Evolutionary conservation across 345 rosid genomes (phyloP).

Genomic region (Citrus reticulata): DNA sequence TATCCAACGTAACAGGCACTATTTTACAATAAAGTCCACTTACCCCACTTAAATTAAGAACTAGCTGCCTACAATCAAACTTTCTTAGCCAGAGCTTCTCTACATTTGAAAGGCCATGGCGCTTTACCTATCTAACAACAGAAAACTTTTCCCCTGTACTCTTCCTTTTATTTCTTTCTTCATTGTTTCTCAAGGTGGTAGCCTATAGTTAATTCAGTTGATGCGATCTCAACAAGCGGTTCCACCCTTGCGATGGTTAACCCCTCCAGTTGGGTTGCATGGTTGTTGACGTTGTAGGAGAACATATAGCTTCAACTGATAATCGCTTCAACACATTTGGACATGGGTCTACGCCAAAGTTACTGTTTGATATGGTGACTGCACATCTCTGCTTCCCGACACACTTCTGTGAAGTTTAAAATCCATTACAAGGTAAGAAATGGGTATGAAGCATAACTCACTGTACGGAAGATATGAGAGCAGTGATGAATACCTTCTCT

Average conservation of each 20-base stretch:
- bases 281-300: slow-evolving; percentile 39
- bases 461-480: neutral
- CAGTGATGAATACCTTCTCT: slow-evolving; percentile 55
- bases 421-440: slow-evolving; percentile 14
- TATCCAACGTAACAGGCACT: slow-evolving; percentile 18
- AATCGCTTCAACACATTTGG: slow-evolving; percentile 75
- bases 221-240: slow-evolving; percentile 17
- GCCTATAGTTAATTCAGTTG: slow-evolving; percentile 38
- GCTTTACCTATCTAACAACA: slow-evolving; percentile 3
- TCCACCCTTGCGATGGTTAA: slow-evolving; percentile 14
- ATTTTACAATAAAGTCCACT: slow-evolving; percentile 10
- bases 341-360: slow-evolving; percentile 86
- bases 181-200: slow-evolving; percentile 22
- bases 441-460: neutral
- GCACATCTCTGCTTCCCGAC: slow-evolving; percentile 76
- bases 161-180: slow-evolving; percentile 18
- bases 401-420: slow-evolving; percentile 57
- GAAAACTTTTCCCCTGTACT: slow-evolving; percentile 7
- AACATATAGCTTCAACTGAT: slow-evolving; percentile 78
- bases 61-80: slow-evolving; percentile 20
- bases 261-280: slow-evolving; percentile 37
- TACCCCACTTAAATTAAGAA: slow-evolving; percentile 25
- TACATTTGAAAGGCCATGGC: slow-evolving; percentile 17
- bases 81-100: slow-evolving; percentile 26
- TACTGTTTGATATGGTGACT: slow-evolving; percentile 69